These are phyloP conservation scores for Typha latifolia DNA, from an alignment of 176 grass and related monocot species.

Conservation along the genomic window DNA sequence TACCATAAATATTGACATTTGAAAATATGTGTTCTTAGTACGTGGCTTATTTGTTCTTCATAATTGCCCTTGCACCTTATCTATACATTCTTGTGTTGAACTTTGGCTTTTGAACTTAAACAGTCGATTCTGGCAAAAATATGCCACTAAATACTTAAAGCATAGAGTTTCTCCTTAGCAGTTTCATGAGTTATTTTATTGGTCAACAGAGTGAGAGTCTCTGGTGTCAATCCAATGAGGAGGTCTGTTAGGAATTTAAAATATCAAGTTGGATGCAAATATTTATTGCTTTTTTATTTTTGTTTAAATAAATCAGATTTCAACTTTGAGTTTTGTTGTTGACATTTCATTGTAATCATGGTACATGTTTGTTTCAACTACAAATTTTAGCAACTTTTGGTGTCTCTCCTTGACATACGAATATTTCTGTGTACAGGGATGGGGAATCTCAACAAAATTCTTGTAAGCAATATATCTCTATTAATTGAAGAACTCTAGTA, in stretches of 20 bases:
- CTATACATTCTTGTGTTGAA: background rate
- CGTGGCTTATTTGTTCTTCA: background rate
- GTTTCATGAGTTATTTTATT: background rate
- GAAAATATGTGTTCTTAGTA: background rate
- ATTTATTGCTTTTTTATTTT: background rate
- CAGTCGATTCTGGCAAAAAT: background rate
- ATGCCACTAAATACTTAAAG: background rate
- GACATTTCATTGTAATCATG: background rate
- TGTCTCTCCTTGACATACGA: background rate
- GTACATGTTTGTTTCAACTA: background rate
- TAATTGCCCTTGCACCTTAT: background rate
- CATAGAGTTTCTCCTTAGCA: background rate
- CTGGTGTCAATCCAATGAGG: background rate
- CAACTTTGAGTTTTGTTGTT: background rate
- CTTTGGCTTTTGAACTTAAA: too few species aligned
- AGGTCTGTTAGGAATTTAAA: background rate
- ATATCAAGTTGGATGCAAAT: background rate
- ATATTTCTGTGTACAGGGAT: conserved; percentile 38
- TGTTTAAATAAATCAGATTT: background rate
- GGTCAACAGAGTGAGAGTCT: background rate
- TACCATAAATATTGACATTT: too few species aligned
- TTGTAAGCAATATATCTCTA: conserved; percentile 43
- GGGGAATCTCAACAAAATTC: conserved; percentile 42
- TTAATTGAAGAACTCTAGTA: background rate
- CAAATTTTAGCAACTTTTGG: background rate